Conservation (phyloP, 2,329 filamentous ascomycete genomes). For the Diaporthe ampelina region DNA sequence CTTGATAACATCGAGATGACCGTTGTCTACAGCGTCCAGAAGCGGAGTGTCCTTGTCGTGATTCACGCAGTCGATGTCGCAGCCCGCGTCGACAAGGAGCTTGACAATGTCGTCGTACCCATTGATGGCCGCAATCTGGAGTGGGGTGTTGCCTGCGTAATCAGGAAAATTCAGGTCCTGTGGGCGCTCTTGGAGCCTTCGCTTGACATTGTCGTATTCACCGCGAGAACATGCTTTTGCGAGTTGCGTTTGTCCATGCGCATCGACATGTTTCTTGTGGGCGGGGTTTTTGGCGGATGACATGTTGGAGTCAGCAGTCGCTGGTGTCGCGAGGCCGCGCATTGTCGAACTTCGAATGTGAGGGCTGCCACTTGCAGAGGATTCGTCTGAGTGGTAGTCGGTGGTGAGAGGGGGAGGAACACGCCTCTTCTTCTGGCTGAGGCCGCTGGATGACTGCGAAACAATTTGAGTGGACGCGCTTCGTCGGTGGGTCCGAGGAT, state of each 20-base stretch:
- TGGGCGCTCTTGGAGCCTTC: constrained; percentile 81
- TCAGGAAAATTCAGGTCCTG: constrained; percentile 92
- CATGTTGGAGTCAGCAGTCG: constrained; percentile 70
- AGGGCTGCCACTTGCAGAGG: constrained; percentile 72
- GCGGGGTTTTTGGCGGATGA: constrained; percentile 77
- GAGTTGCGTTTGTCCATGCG: constrained; percentile 90
- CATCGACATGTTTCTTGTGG: constrained; percentile 90
- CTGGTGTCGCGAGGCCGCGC: constrained; percentile 68
- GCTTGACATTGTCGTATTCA: constrained; percentile 83
- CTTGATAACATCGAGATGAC: constrained; percentile 89
- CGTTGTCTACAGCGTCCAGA: constrained; percentile 96
- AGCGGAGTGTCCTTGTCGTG: constrained; percentile 93
- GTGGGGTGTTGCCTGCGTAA: constrained; percentile 94
- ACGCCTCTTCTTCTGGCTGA: constrained; percentile 72
- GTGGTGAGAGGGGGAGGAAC: constrained; percentile 72
- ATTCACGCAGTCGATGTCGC: constrained; percentile 83
- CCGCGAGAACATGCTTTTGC: constrained; percentile 92
- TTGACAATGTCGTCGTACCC: constrained; percentile 90
- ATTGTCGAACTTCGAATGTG: constrained; percentile 71
- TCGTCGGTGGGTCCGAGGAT: constrained; percentile 69
- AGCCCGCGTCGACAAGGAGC: constrained; percentile 86
- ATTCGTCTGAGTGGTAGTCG: constrained; percentile 78
- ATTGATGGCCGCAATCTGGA: constrained; percentile 92
- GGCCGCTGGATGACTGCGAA: constrained; percentile 66
- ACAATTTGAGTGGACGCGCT: constrained; percentile 75